Conservation (phyloP, 306 rosid species). For the Rosa persica region DNA sequence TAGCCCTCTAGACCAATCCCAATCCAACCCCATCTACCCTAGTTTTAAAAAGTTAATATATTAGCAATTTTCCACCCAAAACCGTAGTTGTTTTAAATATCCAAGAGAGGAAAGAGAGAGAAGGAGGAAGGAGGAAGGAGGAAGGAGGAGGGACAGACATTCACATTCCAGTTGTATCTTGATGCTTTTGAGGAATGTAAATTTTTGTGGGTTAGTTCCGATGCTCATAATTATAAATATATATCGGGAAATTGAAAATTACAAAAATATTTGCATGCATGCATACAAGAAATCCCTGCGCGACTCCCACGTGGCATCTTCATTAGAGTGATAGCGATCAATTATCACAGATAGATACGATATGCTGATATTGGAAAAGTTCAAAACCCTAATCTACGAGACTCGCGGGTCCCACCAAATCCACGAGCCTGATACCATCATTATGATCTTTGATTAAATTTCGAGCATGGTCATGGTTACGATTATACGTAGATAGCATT, state of each 20-base stretch:
- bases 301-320: constrained; percentile 68
- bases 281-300: constrained; percentile 61
- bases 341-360: constrained; percentile 31
- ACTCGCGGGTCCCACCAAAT: constrained; percentile 69
- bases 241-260: background rate
- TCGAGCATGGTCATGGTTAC: background rate
- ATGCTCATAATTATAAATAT: constrained; percentile 29
- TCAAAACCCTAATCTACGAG: constrained; percentile 22
- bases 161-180: constrained; percentile 96
- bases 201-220: constrained; percentile 38
- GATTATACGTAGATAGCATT: background rate
- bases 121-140: constrained; percentile 37
- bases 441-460: constrained; percentile 29
- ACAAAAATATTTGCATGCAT: constrained; percentile 41
- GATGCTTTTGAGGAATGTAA: constrained; percentile 91
- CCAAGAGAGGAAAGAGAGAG: background rate
- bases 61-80: background rate
- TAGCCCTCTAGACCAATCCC: constrained; percentile 69
- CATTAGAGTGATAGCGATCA: constrained; percentile 23
- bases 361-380: constrained; percentile 58
- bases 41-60: background rate
- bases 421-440: constrained; percentile 68
- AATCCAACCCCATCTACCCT: constrained; percentile 32
- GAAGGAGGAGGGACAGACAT: constrained; percentile 70
- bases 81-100: background rate